A percentile compares a stretch with the other conserved stretches of the same genome.
Conservation (phyloP, 2,329 filamentous ascomycete genomes). For the Didymella glomerata region DNA sequence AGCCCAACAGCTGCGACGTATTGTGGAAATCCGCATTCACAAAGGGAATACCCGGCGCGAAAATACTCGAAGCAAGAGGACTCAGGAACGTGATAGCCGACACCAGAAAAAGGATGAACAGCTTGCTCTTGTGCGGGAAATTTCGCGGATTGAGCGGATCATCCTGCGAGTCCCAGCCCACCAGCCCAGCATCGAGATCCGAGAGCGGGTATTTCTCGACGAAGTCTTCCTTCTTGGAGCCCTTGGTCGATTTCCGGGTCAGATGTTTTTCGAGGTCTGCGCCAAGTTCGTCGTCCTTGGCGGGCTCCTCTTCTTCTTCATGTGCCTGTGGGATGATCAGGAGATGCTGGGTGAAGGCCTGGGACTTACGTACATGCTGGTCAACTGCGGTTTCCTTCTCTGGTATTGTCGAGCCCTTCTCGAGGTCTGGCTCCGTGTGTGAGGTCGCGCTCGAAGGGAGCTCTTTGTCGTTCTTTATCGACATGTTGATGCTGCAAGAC, state of each 20-base stretch:
- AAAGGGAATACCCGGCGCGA: conserved; percentile 46
- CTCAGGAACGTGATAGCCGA: conserved; percentile 47
- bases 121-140: conserved; percentile 39
- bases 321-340: conserved; percentile 18
- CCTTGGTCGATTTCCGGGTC: conserved; percentile 42
- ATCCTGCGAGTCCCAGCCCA: conserved; percentile 49
- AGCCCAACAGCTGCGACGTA: conserved; percentile 41
- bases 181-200: conserved; percentile 45
- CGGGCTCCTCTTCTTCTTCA: conserved; percentile 10
- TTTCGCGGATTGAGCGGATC: conserved; percentile 48
- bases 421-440: conserved; percentile 29
- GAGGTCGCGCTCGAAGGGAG: conserved; percentile 36
- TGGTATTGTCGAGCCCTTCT: conserved; percentile 27
- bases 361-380: background rate
- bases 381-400: conserved; percentile 6
- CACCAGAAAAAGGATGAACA: conserved; percentile 39
- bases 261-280: conserved; percentile 44
- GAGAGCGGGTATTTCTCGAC: conserved; percentile 43
- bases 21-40: conserved; percentile 45
- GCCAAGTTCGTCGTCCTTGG: conserved; percentile 29
- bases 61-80: conserved; percentile 48
- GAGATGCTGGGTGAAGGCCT: background rate
- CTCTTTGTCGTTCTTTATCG: conserved; percentile 25
- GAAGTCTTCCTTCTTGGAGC: conserved; percentile 39
- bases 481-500: conserved; percentile 27